Percentiles rank a stretch among this genome's conserved stretches.
These are phyloP conservation scores for Flaveria sonorensis DNA, from an alignment of 129 eudicot genomes.

Conservation along the genomic window DNA sequence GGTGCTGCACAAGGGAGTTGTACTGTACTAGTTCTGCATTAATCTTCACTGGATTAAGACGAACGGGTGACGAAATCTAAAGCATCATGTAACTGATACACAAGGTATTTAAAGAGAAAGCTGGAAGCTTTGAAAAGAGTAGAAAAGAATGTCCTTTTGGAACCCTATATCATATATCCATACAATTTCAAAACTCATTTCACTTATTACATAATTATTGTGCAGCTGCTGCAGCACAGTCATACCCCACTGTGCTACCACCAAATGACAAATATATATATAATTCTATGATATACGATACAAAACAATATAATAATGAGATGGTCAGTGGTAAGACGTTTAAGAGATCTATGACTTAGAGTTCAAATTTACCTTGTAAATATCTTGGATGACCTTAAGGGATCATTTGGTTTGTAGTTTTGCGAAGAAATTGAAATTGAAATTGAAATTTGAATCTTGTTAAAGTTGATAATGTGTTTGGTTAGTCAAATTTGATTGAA, in stretches of 20 bases:
- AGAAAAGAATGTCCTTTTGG: constrained; percentile 29
- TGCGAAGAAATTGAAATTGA: too few species aligned
- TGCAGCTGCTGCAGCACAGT: not conserved
- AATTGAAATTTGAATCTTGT: too few species aligned
- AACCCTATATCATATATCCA: constrained; percentile 8
- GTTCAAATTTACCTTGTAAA: too few species aligned
- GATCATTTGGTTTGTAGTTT: too few species aligned
- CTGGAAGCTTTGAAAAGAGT: constrained; percentile 14
- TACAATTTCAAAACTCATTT: not conserved
- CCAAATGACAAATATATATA: constrained; percentile 4
- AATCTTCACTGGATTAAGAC: constrained; percentile 3
- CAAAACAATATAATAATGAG: too few species aligned
- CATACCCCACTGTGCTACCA: constrained; percentile 32
- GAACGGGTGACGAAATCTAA: constrained; percentile 24
- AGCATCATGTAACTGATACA: constrained; percentile 22
- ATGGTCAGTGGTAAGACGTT: too few species aligned
- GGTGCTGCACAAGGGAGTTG: not conserved
- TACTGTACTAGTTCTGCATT: constrained; percentile 20
- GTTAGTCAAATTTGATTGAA: too few species aligned
- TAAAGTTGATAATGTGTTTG: too few species aligned
- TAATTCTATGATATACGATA: not conserved
- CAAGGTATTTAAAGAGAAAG: constrained; percentile 21
- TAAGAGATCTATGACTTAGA: too few species aligned
- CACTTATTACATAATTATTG: constrained; percentile 36
- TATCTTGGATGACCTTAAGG: too few species aligned